Percentiles rank a stretch among this genome's conserved stretches.
Conservation (phyloP, 148 eudicot genomes). For the Vaccinium darrowii region DNA sequence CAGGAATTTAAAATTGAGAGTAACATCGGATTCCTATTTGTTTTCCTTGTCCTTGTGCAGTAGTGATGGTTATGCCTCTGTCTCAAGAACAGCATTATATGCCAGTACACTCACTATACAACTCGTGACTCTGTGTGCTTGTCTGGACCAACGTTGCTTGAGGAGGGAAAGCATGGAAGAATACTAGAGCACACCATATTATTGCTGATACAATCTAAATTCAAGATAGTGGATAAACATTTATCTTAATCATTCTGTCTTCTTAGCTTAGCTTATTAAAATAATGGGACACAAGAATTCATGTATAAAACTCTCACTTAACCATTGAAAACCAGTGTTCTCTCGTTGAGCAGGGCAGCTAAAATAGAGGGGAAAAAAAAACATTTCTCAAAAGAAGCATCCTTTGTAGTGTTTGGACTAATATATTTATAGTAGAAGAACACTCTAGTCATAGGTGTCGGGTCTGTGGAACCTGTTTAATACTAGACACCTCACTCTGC, state of each 20-base stretch:
- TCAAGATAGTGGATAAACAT: neutral
- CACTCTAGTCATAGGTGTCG: neutral
- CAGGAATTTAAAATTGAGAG: neutral
- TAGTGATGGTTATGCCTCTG: neutral
- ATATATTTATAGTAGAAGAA: neutral
- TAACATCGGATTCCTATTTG: too few species aligned
- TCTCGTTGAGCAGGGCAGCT: neutral
- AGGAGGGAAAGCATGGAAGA: neutral
- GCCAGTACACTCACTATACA: neutral
- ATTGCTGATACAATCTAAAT: neutral
- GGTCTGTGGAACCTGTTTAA: neutral
- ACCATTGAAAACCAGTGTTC: neutral
- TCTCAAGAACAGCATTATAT: neutral
- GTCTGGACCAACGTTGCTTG: neutral
- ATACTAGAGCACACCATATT: neutral
- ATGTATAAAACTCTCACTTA: neutral
- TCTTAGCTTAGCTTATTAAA: neutral
- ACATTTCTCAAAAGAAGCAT: neutral
- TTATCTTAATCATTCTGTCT: neutral
- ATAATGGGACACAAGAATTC: neutral
- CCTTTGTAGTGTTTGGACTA: neutral
- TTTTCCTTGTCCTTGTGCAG: neutral
- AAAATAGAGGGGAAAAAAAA: neutral
- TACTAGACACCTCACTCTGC: neutral
- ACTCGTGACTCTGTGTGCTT: neutral